These are phyloP conservation scores for Fusarium acutatum DNA, from an alignment of 2,329 filamentous ascomycete species.

Conservation along the genomic window DNA sequence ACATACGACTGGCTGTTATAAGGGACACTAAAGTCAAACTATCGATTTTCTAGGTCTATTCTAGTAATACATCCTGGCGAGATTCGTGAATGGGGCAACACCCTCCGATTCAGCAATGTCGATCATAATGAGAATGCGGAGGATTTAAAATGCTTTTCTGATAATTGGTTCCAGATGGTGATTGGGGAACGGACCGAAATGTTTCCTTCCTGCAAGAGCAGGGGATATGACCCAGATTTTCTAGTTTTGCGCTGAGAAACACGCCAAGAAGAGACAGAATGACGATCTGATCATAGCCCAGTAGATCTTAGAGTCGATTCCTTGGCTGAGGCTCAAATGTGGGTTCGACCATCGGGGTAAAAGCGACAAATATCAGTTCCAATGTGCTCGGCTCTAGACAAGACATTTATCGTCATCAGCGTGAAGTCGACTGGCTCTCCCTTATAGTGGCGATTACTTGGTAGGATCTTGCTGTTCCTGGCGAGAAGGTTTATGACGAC, in stretches of 20 bases:
- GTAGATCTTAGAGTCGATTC: background rate
- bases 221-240: background rate
- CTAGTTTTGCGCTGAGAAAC: background rate
- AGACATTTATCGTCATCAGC: background rate
- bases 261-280: background rate
- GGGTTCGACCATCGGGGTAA: background rate
- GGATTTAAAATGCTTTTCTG: background rate
- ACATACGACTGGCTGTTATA: background rate
- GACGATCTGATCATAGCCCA: background rate
- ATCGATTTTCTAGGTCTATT: slow-evolving; percentile 1
- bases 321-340: background rate
- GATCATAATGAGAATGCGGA: slow-evolving; percentile 4
- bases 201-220: background rate
- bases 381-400: too few species aligned
- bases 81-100: background rate
- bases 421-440: background rate
- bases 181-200: background rate
- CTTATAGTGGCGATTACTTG: background rate
- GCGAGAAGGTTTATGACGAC: too few species aligned
- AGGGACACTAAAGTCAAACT: background rate
- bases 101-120: background rate
- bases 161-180: background rate
- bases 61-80: background rate
- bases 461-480: too few species aligned
- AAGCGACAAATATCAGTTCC: background rate